phyloP scores from a whole-genome alignment of 169 alveolate genomes.

The Plasmodium fragile region DNA sequence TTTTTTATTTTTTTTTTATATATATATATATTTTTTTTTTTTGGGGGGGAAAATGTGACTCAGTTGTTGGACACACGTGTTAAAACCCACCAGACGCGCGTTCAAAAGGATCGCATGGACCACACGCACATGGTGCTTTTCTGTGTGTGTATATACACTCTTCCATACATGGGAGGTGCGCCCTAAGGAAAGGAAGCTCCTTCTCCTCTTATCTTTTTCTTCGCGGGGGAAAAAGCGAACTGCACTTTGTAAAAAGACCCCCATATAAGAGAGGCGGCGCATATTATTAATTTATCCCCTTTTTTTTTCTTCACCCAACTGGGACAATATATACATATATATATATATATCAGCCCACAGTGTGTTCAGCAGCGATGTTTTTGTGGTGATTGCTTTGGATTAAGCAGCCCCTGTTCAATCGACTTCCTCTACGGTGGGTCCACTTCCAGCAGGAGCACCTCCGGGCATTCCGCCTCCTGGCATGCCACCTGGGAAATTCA shows the following conservation, averaged over 20 bases:
- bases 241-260: not conserved
- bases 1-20: too few species aligned
- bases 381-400: not conserved
- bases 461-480: conserved; percentile 86
- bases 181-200: too few species aligned
- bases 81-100: not conserved
- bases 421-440: conserved; percentile 95
- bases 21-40: too few species aligned
- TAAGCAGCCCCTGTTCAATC: conserved; percentile 83
- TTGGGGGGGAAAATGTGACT: not conserved
- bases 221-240: not conserved
- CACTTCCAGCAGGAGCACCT: conserved; percentile 84
- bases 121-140: not conserved
- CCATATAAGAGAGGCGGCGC: not conserved
- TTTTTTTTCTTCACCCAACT: not conserved
- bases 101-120: not conserved
- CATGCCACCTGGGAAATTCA: conserved; percentile 90
- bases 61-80: not conserved
- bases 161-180: not conserved
- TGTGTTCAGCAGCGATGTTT: not conserved
- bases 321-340: not conserved
- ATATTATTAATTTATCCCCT: not conserved
- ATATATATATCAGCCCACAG: not conserved
- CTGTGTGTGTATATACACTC: not conserved
- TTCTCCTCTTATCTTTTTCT: too few species aligned